Conservation (phyloP, 805 yeast species). For the Pichia heedii region DNA sequence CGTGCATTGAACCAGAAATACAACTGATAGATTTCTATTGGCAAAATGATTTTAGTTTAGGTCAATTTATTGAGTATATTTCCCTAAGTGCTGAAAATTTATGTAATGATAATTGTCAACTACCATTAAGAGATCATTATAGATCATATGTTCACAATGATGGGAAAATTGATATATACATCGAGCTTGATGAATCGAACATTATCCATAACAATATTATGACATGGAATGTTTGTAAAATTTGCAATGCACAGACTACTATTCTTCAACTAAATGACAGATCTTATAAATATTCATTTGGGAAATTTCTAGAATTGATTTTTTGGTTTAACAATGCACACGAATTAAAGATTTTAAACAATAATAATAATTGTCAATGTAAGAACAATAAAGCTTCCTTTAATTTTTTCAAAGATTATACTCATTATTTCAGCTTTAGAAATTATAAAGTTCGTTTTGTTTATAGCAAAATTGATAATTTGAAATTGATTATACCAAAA, state of each 20-base stretch:
- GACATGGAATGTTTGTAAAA: conserved; percentile 88
- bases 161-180: conserved; percentile 69
- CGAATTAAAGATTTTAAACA: conserved; percentile 6
- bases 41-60: conserved; percentile 84
- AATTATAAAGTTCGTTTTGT: conserved; percentile 74
- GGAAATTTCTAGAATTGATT: conserved; percentile 79
- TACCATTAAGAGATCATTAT: conserved; percentile 61
- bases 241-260: conserved; percentile 69
- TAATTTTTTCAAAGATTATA: conserved; percentile 73
- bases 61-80: conserved; percentile 76
- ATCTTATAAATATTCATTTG: conserved; percentile 87
- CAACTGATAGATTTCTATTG: conserved; percentile 80
- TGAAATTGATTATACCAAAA: conserved; percentile 72
- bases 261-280: conserved; percentile 74
- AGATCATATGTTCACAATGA: conserved; percentile 82
- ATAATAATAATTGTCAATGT: conserved; percentile 41
- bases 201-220: conserved; percentile 60
- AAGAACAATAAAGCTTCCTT: conserved; percentile 32
- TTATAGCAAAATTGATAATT: conserved; percentile 62
- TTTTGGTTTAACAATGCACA: conserved; percentile 43
- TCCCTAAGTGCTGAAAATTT: conserved; percentile 54
- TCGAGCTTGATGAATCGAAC: conserved; percentile 51
- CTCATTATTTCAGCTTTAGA: conserved; percentile 75
- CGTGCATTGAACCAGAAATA: conserved; percentile 87
- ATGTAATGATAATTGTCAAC: conserved; percentile 81